These are phyloP conservation scores for Phylloporus sp. DNA, from an alignment of 768 basidiomycete species.

Conservation along the genomic window DNA sequence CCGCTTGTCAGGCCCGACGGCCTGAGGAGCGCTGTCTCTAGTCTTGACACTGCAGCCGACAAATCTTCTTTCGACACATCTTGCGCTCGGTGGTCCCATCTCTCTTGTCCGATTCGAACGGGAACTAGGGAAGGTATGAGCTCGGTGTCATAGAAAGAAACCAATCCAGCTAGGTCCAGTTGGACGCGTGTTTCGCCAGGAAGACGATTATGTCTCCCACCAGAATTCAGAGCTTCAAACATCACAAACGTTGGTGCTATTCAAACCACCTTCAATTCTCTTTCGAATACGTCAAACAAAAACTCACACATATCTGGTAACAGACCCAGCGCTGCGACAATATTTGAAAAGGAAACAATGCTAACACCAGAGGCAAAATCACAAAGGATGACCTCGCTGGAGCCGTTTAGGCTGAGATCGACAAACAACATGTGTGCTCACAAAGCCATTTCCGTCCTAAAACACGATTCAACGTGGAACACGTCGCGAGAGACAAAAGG, in stretches of 20 bases:
- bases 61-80: slow-evolving; percentile 26
- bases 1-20: slow-evolving; percentile 21
- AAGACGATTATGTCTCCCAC: slow-evolving; percentile 30
- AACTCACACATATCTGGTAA: background rate
- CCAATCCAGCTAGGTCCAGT: slow-evolving; percentile 31
- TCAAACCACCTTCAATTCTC: background rate
- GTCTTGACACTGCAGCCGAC: background rate
- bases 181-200: slow-evolving; percentile 36
- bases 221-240: slow-evolving; percentile 13
- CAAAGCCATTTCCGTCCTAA: slow-evolving; percentile 48
- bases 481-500: background rate
- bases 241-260: background rate
- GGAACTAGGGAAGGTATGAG: slow-evolving; percentile 30
- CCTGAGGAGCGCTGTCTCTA: slow-evolving; percentile 8
- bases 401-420: background rate
- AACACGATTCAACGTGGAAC: background rate
- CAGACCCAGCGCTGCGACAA: background rate
- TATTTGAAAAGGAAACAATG: slow-evolving; percentile 19
- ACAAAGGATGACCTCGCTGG: slow-evolving; percentile 10
- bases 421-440: slow-evolving; percentile 20
- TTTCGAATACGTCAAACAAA: background rate
- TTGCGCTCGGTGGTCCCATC: slow-evolving; percentile 30
- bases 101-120: slow-evolving; percentile 21
- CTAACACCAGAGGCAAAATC: slow-evolving; percentile 7
- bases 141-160: slow-evolving; percentile 37